A percentile compares a stretch with the other conserved stretches of the same genome.
phyloP scores from a whole-genome alignment of 2,329 filamentous ascomycete species.

The Botrytis byssoidea region DNA sequence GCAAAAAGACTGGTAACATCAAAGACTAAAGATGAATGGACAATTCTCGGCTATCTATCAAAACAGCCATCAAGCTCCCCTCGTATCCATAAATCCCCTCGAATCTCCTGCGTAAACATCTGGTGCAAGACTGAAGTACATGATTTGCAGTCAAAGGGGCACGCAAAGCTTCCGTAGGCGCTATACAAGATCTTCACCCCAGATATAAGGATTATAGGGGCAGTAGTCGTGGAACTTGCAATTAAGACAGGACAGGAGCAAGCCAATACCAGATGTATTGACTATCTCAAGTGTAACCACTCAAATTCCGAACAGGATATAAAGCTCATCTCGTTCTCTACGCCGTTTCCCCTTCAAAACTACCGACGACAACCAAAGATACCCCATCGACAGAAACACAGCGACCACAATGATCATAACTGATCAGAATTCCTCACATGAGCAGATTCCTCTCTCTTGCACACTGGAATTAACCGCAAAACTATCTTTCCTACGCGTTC shows the following conservation, averaged over 20 bases:
- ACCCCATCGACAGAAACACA: neutral
- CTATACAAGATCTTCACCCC: neutral
- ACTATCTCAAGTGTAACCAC: neutral
- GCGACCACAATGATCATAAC: neutral
- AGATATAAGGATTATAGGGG: neutral
- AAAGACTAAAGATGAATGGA: neutral
- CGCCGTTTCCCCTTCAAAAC: neutral
- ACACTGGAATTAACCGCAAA: too few relatives aligned
- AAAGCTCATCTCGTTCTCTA: neutral
- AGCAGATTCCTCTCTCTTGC: neutral
- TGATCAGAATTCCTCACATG: neutral
- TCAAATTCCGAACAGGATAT: neutral
- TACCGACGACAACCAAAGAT: too few relatives aligned
- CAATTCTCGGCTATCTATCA: neutral
- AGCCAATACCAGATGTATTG: neutral
- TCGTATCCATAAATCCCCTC: neutral
- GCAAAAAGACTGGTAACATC: neutral
- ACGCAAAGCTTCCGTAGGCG: neutral
- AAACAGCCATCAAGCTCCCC: neutral
- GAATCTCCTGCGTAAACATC: neutral
- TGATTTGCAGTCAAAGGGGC: neutral
- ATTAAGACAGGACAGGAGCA: neutral
- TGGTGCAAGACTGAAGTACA: neutral
- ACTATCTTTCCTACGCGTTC: too few relatives aligned
- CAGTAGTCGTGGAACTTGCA: neutral